A percentile compares a stretch with the other conserved stretches of the same genome.
Conservation (phyloP, 768 basidiomycete genomes). For the Phallus indusiatus region DNA sequence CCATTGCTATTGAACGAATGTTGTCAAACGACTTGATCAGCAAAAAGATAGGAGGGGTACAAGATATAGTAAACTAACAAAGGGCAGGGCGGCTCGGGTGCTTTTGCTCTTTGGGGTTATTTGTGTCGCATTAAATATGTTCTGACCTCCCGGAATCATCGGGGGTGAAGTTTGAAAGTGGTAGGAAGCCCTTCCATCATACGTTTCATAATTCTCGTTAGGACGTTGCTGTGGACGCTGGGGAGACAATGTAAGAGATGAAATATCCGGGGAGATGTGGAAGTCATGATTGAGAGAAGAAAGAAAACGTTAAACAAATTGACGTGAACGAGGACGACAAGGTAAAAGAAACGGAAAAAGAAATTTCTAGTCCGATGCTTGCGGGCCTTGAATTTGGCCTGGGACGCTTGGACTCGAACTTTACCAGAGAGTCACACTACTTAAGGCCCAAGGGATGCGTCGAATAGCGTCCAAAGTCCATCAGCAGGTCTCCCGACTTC, state of each 20-base stretch:
- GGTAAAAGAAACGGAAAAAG: background rate
- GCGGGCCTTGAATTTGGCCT: conserved; percentile 3
- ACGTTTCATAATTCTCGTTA: conserved; percentile 76
- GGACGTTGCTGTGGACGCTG: conserved; percentile 63
- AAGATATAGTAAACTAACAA: conserved; percentile 38
- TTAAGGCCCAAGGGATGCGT: conserved; percentile 22
- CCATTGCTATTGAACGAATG: conserved; percentile 56
- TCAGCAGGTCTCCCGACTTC: conserved; percentile 72
- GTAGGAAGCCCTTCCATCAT: conserved; percentile 48
- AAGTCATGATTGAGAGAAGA: conserved; percentile 54
- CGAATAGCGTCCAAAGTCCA: conserved; percentile 83
- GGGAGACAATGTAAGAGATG: conserved; percentile 62
- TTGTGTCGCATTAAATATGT: conserved; percentile 39
- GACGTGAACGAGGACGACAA: conserved; percentile 8
- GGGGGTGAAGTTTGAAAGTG: conserved; percentile 60
- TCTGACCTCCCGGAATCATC: conserved; percentile 39
- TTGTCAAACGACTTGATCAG: conserved; percentile 3
- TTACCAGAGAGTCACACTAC: no score
- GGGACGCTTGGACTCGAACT: no score
- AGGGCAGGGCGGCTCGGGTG: conserved; percentile 59
- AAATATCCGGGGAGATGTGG: conserved; percentile 64
- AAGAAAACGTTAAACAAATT: conserved; percentile 3
- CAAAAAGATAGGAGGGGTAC: conserved; percentile 12
- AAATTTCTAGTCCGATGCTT: conserved; percentile 3
- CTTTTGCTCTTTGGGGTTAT: conserved; percentile 66